phyloP scores from a whole-genome alignment of 169 alveolate species.

The Eimeria tenella region DNA sequence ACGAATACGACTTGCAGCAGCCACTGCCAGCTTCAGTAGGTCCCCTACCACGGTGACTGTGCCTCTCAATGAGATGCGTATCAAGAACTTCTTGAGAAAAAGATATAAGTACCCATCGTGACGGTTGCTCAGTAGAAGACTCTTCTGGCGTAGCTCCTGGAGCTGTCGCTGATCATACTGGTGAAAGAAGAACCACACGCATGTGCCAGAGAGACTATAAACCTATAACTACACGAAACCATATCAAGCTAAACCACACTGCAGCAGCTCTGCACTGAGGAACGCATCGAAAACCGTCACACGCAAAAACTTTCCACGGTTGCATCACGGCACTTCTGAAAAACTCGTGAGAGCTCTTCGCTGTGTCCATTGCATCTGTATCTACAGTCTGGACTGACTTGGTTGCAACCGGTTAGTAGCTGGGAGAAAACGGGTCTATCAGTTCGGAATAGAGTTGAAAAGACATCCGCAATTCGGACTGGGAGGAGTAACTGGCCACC shows the following conservation, averaged over 20 bases:
- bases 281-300: background rate
- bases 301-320: background rate
- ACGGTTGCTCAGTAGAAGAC: constrained; percentile 62
- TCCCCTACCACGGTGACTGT: constrained; percentile 57
- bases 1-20: constrained; percentile 51
- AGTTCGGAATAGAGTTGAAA: constrained; percentile 24
- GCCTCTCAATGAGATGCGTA: constrained; percentile 45
- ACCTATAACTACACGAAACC: too few relatives aligned
- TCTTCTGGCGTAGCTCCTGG: constrained; percentile 67
- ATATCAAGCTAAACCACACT: too few relatives aligned
- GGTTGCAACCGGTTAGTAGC: constrained; percentile 49
- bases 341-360: too few relatives aligned
- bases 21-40: constrained; percentile 59
- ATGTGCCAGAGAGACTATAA: too few relatives aligned
- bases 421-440: constrained; percentile 58
- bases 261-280: background rate
- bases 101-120: constrained; percentile 56
- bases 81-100: constrained; percentile 38
- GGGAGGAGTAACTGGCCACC: constrained; percentile 52
- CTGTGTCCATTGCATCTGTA: too few relatives aligned
- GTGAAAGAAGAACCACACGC: background rate
- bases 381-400: background rate
- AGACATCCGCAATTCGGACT: constrained; percentile 52
- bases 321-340: background rate
- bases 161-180: constrained; percentile 72